These are phyloP conservation scores for Chlorophyllum brunneum DNA, from an alignment of 768 basidiomycete species.

Conservation along the genomic window DNA sequence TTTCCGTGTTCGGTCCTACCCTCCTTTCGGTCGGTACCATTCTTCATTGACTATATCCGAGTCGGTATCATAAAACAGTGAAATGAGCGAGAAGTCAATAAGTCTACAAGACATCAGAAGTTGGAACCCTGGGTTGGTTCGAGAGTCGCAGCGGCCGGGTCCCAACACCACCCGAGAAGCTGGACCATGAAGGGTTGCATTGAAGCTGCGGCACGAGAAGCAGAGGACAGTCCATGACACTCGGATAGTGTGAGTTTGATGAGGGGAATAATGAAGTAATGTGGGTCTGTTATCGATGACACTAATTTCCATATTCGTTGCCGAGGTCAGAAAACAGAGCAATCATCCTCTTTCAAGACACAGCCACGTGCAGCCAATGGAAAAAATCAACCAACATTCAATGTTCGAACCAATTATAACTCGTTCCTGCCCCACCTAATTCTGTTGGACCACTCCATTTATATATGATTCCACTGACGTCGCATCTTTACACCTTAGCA, in stretches of 20 bases:
- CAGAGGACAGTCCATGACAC: background rate
- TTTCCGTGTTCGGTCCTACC: no score
- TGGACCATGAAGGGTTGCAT: background rate
- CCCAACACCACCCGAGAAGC: background rate
- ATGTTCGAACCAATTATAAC: background rate
- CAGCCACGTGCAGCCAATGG: background rate
- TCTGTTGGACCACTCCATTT: background rate
- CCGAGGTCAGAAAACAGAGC: background rate
- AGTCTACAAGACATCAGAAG: no score
- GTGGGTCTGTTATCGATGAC: slow-evolving; percentile 3
- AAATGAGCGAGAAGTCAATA: no score
- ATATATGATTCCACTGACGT: slow-evolving; percentile 2
- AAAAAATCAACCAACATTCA: background rate
- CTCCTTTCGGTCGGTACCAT: no score
- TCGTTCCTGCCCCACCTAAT: background rate
- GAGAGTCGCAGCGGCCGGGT: no score
- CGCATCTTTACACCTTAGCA: background rate
- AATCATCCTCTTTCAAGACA: background rate
- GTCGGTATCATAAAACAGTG: no score
- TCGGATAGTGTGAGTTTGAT: background rate
- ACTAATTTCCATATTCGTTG: background rate
- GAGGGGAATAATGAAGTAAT: background rate
- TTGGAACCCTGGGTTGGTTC: no score
- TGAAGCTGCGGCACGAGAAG: background rate
- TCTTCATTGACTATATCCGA: no score